Conservation (phyloP, 2,329 filamentous ascomycete genomes). For the Neurospora crassa region DNA sequence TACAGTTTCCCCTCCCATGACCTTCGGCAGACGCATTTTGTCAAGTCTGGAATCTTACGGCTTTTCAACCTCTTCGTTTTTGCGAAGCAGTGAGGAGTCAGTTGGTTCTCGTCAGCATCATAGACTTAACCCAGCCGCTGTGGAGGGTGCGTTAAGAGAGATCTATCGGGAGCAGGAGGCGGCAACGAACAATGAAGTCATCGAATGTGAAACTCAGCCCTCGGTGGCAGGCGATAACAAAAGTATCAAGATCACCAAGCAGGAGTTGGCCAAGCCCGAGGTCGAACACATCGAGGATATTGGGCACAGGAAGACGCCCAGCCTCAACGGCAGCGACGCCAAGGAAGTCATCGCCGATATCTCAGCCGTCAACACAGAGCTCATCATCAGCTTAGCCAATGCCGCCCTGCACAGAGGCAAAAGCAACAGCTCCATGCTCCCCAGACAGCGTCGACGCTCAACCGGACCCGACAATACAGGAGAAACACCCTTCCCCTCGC, state of each 20-base stretch:
- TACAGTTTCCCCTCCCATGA: conserved; percentile 10
- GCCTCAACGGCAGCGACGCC: neutral
- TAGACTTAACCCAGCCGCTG: neutral
- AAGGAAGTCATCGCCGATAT: neutral
- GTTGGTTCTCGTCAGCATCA: neutral
- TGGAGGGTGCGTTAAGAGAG: neutral
- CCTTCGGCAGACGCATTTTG: conserved; percentile 9
- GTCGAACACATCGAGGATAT: neutral
- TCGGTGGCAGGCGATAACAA: neutral
- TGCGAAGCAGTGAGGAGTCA: conserved; percentile 1
- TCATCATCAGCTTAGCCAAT: neutral
- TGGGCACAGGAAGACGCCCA: neutral
- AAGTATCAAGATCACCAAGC: neutral
- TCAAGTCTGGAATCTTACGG: conserved; percentile 6
- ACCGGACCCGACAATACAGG: neutral
- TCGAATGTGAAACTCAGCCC: neutral
- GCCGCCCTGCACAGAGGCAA: neutral
- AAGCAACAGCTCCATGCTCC: neutral
- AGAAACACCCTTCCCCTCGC: neutral
- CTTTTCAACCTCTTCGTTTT: neutral
- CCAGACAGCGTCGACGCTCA: neutral
- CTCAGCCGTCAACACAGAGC: neutral
- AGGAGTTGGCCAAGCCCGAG: neutral
- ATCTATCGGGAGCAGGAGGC: neutral
- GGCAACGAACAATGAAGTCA: neutral